Percentiles rank a stretch among this genome's conserved stretches.
These are phyloP conservation scores for Talaromyces trachyspermus DNA, from an alignment of 495 filamentous ascomycete genomes.

Conservation along the genomic window DNA sequence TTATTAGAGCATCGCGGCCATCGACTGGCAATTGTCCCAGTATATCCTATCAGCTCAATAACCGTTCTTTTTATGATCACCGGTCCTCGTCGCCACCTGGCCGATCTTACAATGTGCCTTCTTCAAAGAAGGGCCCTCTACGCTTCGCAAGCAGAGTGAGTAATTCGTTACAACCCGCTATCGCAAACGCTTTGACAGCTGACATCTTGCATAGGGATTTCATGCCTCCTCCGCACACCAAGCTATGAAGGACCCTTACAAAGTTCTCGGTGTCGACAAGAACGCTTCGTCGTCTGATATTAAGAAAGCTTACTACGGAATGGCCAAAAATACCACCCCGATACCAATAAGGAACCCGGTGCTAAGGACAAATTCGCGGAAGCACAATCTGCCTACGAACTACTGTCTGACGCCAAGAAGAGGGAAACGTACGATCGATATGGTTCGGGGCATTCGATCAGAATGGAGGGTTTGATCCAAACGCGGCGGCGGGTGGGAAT, in stretches of 20 bases:
- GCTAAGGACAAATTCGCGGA: constrained; percentile 94
- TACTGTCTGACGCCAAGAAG: constrained; percentile 87
- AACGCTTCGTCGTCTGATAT: constrained; percentile 76
- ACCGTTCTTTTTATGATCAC: constrained; percentile 3
- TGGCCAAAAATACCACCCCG: constrained; percentile 99
- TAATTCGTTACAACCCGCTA: not conserved
- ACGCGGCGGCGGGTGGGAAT: constrained; percentile 54
- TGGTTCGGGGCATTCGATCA: constrained; percentile 82
- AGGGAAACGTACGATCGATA: constrained; percentile 84
- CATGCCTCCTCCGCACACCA: constrained; percentile 58
- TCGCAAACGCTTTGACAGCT: not conserved
- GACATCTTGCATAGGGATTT: constrained; percentile 50
- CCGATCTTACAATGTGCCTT: constrained; percentile 2
- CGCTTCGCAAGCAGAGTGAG: not conserved
- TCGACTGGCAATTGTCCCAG: not conserved
- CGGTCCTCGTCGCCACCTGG: not conserved
- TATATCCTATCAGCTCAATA: constrained; percentile 1
- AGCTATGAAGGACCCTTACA: constrained; percentile 77
- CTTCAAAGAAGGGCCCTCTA: not conserved
- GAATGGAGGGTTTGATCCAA: constrained; percentile 61
- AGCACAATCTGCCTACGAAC: constrained; percentile 85
- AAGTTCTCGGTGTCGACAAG: constrained; percentile 74
- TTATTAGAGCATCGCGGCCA: constrained; percentile 4
- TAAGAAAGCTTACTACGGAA: constrained; percentile 95
- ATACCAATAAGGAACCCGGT: constrained; percentile 87